These are phyloP conservation scores for Solanum chiquidenum DNA, from an alignment of 257 asterid genomes.

Conservation along the genomic window DNA sequence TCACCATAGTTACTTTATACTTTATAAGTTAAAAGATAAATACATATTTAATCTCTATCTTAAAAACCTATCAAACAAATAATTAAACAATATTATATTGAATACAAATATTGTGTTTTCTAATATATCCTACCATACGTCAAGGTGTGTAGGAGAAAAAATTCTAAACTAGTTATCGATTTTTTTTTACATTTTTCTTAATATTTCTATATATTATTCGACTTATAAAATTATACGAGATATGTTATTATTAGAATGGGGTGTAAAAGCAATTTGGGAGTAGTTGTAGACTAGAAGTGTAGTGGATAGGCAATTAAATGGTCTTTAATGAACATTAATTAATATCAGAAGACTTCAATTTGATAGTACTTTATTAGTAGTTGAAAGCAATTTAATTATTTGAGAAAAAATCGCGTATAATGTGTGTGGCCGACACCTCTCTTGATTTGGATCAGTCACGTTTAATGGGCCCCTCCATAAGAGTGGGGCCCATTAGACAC, in stretches of 20 bases:
- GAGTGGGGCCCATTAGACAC: not conserved
- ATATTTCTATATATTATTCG: too few species aligned
- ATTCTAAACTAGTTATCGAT: too few species aligned
- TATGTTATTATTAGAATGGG: accelerated
- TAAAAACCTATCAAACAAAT: too few species aligned
- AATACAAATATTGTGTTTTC: too few species aligned
- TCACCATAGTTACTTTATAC: too few species aligned
- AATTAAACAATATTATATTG: too few species aligned
- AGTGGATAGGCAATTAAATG: not conserved
- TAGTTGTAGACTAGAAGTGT: not conserved
- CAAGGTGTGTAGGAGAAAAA: too few species aligned
- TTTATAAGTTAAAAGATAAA: too few species aligned
- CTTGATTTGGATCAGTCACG: not conserved
- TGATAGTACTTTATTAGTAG: not conserved
- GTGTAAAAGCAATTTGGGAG: not conserved
- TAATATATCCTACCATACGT: too few species aligned
- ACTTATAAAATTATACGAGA: not conserved
- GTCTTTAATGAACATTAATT: not conserved
- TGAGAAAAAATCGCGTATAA: not conserved
- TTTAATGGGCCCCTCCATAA: not conserved
- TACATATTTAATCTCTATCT: not conserved
- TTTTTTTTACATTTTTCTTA: too few species aligned
- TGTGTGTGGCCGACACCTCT: not conserved
- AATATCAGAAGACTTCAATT: not conserved
- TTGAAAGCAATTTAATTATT: not conserved